These are phyloP conservation scores for Pseudogymnoascus sp. DNA, from an alignment of 2,329 filamentous ascomycete genomes.

Conservation along the genomic window DNA sequence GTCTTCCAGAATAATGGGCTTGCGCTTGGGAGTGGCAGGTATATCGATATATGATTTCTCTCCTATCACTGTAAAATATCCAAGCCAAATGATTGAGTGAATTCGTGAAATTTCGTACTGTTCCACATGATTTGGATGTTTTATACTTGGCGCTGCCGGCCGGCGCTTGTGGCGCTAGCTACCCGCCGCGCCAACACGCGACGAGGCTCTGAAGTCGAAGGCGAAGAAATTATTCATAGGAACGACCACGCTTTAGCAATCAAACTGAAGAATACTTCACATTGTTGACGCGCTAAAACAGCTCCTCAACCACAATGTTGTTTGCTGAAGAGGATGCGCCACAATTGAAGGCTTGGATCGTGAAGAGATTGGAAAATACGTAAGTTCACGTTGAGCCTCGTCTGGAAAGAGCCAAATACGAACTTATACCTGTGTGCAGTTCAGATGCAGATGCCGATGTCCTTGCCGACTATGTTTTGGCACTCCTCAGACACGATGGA, in stretches of 20 bases:
- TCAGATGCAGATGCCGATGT: conserved; percentile 76
- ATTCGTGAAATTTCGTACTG: background rate
- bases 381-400: conserved; percentile 35
- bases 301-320: conserved; percentile 40
- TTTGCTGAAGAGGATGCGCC: conserved; percentile 55
- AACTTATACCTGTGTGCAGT: conserved; percentile 34
- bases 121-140: background rate
- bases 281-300: background rate
- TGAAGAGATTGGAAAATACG: conserved; percentile 70
- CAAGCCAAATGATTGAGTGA: background rate
- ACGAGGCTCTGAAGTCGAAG: conserved; percentile 3
- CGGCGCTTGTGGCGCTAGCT: conserved; percentile 3
- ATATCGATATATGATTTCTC: background rate
- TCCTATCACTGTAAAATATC: background rate
- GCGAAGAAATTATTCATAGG: conserved; percentile 4
- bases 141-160: background rate
- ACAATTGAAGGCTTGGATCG: conserved; percentile 67
- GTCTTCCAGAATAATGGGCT: background rate
- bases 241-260: background rate
- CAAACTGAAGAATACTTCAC: background rate
- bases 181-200: conserved; percentile 6
- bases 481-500: conserved; percentile 64
- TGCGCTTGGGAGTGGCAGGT: background rate
- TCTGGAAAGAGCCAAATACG: conserved; percentile 13
- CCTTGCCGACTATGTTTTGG: conserved; percentile 77